These are phyloP conservation scores for Paulownia fortunei DNA, from an alignment of 257 asterid species.

Conservation along the genomic window DNA sequence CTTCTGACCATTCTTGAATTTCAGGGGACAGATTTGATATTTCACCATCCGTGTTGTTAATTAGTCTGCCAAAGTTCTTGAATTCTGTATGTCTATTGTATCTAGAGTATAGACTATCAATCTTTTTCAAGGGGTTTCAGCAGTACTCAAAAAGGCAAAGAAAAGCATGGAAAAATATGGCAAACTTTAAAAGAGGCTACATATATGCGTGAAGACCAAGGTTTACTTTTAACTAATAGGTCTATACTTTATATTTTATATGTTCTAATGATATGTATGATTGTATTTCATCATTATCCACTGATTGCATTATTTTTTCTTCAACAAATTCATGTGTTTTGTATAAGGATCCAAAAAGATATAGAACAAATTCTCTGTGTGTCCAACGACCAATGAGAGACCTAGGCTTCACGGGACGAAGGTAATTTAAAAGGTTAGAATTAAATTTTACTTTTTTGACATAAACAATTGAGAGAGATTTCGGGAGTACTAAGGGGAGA, in stretches of 20 bases:
- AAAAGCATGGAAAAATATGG: constrained; percentile 20
- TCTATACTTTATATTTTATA: not conserved
- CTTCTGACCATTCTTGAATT: constrained; percentile 23
- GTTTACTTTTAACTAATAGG: constrained; percentile 13
- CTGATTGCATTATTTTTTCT: constrained; percentile 23
- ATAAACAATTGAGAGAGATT: not conserved
- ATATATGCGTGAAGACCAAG: constrained; percentile 16
- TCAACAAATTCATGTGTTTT: not conserved
- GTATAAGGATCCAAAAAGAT: not conserved
- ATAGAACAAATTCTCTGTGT: not conserved
- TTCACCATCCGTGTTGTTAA: constrained; percentile 28
- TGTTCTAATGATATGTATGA: constrained; percentile 25
- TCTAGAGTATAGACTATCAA: constrained; percentile 23
- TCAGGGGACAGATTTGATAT: constrained; percentile 36
- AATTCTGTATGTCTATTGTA: constrained; percentile 36
- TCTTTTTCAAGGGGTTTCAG: constrained; percentile 9
- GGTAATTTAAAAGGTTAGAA: too few relatives aligned
- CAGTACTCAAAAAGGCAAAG: constrained; percentile 35
- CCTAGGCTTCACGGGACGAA: too few relatives aligned
- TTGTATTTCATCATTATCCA: constrained; percentile 37
- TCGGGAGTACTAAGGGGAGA: too few relatives aligned
- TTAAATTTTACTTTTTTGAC: too few relatives aligned
- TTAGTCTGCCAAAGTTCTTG: constrained; percentile 28
- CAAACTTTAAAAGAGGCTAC: constrained; percentile 17
- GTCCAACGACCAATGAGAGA: not conserved